Evolutionary conservation across 2,329 filamentous ascomycete genomes (phyloP).

Genomic region (Beauveria pseudobassiana): DNA sequence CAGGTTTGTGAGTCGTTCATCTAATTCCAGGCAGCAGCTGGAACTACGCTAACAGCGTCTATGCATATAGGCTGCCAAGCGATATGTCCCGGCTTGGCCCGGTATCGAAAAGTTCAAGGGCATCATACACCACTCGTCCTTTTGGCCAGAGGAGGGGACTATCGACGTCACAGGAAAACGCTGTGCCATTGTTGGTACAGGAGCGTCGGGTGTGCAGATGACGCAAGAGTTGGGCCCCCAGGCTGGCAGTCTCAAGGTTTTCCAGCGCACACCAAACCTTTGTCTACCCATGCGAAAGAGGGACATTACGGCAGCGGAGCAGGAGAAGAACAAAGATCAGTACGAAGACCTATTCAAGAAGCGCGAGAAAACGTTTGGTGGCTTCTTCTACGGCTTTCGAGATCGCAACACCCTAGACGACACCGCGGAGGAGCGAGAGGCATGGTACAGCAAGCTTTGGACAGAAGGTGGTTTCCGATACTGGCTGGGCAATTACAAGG

Average conservation of each 20-base stretch:
- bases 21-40: accelerated
- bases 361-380: neutral
- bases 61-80: conserved; percentile 37
- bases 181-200: conserved; percentile 52
- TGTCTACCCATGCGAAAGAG: conserved; percentile 50
- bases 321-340: neutral
- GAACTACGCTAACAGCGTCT: neutral
- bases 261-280: conserved; percentile 55
- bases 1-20: conserved; percentile 19
- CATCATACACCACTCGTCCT: conserved; percentile 45
- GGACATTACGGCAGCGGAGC: conserved; percentile 8
- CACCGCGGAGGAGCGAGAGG: conserved; percentile 31
- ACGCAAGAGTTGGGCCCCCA: conserved; percentile 46
- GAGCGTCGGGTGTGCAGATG: conserved; percentile 51
- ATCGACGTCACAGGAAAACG: conserved; percentile 47
- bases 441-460: conserved; percentile 35
- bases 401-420: conserved; percentile 9
- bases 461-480: conserved; percentile 35
- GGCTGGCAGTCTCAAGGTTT: conserved; percentile 43
- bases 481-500: conserved; percentile 18
- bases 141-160: conserved; percentile 45
- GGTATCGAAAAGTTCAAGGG: conserved; percentile 50
- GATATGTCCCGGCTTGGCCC: conserved; percentile 47
- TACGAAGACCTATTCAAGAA: neutral
- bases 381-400: neutral